Evolutionary conservation across 2,329 filamentous ascomycete genomes (phyloP).

Genomic region (Pseudocercospora vitis): DNA sequence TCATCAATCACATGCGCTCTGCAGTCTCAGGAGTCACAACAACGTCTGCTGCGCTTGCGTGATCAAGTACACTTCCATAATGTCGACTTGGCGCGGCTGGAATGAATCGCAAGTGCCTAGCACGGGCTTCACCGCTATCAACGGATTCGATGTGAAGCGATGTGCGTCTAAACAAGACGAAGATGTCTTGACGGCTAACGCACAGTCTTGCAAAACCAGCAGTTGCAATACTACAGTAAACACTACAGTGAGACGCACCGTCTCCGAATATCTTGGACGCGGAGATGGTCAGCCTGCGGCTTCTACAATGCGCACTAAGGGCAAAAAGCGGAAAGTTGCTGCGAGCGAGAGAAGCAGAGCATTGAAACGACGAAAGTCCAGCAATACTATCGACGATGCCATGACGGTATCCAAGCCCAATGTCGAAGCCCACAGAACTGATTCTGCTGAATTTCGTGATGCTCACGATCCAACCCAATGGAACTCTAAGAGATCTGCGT

Average conservation of each 20-base stretch:
- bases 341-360: neutral
- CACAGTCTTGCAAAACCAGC: neutral
- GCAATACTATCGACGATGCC: constrained; percentile 9
- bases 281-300: constrained; percentile 2
- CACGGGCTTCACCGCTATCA: constrained; percentile 28
- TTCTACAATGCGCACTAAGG: neutral
- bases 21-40: too few species aligned
- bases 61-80: neutral
- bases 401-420: constrained; percentile 18
- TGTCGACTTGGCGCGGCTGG: constrained; percentile 10
- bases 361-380: neutral
- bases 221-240: too few species aligned
- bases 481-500: neutral
- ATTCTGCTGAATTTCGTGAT: neutral
- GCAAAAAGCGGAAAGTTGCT: neutral
- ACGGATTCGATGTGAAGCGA: constrained; percentile 2
- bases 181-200: neutral
- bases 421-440: neutral
- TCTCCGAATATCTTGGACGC: constrained; percentile 22
- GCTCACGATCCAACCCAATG: neutral
- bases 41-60: too few species aligned
- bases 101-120: constrained; percentile 2
- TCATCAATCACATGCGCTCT: neutral
- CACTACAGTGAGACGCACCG: constrained; percentile 9
- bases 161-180: too few species aligned